Base-by-base conservation (phyloP, 257 asterid genomes). In the Linderniella brevidens region DNA sequence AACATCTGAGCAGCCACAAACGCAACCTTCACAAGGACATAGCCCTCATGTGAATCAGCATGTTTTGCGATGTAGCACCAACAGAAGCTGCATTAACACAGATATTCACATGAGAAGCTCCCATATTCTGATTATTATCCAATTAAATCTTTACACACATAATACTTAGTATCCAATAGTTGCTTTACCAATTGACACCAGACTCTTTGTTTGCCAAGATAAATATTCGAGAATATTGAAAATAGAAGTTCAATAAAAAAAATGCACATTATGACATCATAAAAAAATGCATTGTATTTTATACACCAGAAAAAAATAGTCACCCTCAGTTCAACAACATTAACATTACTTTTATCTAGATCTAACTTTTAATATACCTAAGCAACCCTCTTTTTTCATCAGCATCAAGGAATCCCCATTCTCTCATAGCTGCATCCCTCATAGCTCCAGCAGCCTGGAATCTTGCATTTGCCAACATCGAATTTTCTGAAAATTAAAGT, bases 391-490 rank as follows among this genome's bases (percentile, higher is more conserved):
- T 65, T 64, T 69, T 85, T 15, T 72, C 85, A 71, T 75, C 78
- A 5, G 69, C 61, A 50, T 77, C 79, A 9, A 88, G 87, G 56
- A 72, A 66, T 46, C 62, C 70, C 98, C 98, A 88, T 73, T 88
- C 98, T 58, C 98, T 79, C 57, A 84, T 57, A 39, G 96, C 94
- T 56, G 96, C 98, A 60, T 74, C 80, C 54, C 79, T 73, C 55
- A 88, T 71, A 58, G 96, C 96, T 69, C 92, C 90, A 53, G 96
- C 98, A 66, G 95, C 98, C 71, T 76, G 93, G 68, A 88, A 88
- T 64, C 92, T 81, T 62, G 98, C 98, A 66, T 49, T 70, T 64
- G 92, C 77, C 71, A 59, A 48, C 77, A 64, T 80, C 61, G 98
- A 88, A 59, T 88, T 78, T 68, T 84, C 95, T 88, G 97, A 63